A percentile compares a stretch with the other conserved stretches of the same genome.
Evolutionary conservation across 768 basidiomycete species (phyloP).

Genomic region (Multifurca ochricompacta): DNA sequence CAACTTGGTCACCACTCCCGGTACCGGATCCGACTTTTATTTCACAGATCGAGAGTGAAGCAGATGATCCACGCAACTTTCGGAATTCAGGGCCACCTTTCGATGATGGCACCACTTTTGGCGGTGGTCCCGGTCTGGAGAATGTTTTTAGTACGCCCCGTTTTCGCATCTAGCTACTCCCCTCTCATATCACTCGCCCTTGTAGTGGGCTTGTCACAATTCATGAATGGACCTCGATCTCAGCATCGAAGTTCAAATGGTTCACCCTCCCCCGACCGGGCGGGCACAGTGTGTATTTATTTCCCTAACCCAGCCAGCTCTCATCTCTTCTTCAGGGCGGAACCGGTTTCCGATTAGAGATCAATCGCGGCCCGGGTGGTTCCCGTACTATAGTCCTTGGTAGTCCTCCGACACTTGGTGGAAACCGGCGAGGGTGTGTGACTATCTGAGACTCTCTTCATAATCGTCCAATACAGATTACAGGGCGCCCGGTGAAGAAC

Average conservation of each 20-base stretch:
- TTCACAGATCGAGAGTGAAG: conserved; percentile 61
- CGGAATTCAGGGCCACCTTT: conserved; percentile 30
- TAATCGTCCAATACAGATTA: conserved; percentile 27
- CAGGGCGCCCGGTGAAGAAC: conserved; percentile 26
- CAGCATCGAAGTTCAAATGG: conserved; percentile 1
- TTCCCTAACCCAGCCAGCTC: conserved; percentile 15
- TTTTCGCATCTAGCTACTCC: neutral
- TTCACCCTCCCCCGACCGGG: neutral
- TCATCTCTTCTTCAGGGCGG: conserved; percentile 19
- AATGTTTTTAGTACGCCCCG: conserved; percentile 39
- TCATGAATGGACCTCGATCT: conserved; percentile 2
- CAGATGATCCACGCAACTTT: conserved; percentile 70
- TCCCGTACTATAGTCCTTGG: conserved; percentile 34
- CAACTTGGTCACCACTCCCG: neutral
- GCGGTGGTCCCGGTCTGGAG: conserved; percentile 32
- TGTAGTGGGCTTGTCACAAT: conserved; percentile 11
- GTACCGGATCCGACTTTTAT: neutral
- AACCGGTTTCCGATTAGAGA: conserved; percentile 31
- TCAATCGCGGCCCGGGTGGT: conserved; percentile 28
- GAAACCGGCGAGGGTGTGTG: conserved; percentile 20
- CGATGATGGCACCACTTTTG: conserved; percentile 23
- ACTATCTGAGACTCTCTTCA: conserved; percentile 14
- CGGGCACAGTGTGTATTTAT: conserved; percentile 9
- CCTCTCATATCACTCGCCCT: neutral
- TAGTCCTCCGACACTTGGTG: conserved; percentile 26